Base-by-base conservation (phyloP, 2,329 filamentous ascomycete genomes). In the Neoscytalidium dimidiatum region DNA sequence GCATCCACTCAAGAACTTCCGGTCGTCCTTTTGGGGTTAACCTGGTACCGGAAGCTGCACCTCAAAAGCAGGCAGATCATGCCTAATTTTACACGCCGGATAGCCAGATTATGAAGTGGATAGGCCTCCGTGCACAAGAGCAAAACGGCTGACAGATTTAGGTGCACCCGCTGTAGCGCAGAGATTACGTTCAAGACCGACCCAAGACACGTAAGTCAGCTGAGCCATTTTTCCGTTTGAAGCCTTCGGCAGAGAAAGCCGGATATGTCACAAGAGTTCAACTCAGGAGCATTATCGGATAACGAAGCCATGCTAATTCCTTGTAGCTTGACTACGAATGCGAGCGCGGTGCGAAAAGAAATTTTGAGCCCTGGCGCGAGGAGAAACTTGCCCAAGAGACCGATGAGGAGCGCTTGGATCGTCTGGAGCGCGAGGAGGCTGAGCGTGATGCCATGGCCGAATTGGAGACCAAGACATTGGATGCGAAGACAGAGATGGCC, bases 101-200 rank as follows among this genome's bases (percentile, higher is more conserved):
- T n/a, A n/a, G n/a, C n/a, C n/a, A n/a, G n/a, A n/a, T n/a, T n/a
- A n/a, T n/a, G n/a, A n/a, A n/a, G n/a, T n/a, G n/a, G n/a, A n/a
- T n/a, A n/a, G n/a, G n/a, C n/a, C n/a, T n/a, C n/a, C n/a, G n/a
- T n/a, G n/a, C n/a, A n/a, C n/a, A n/a, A n/a, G n/a, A n/a, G n/a
- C n/a, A n/a, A n/a, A n/a, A n/a, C n/a, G n/a, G n/a, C n/a, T n/a
- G n/a, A n/a, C n/a, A n/a, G n/a, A n/a, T n/a, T 78, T 72, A 86
- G 92, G 7, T 97, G 94, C 79, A 96, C 94, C 35, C 82, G 92
- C 53, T 97, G 94, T 79, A 89, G 85, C 48, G 88, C 86, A 48
- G 92, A 97, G 74, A 97, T 98, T 70, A 93, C 92, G 0, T 96
- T 98, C 82, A 90, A 91, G 68, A 98, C 95, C 0, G 95, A 99